Percentiles rank a stretch among this genome's conserved stretches.
These are phyloP conservation scores for Komagataella mondaviorum DNA, from an alignment of 805 yeast species.

Conservation along the genomic window DNA sequence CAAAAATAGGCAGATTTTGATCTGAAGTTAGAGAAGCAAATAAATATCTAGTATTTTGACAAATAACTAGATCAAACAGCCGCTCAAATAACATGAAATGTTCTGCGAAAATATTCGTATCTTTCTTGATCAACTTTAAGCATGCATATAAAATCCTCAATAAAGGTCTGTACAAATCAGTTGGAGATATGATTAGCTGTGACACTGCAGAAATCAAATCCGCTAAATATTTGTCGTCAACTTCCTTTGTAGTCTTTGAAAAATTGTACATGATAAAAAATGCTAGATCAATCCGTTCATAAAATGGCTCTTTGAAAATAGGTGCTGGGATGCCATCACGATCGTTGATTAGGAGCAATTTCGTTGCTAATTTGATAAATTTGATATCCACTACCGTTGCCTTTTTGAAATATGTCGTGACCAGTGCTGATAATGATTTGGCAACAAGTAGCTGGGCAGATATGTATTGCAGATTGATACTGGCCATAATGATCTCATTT, in stretches of 20 bases:
- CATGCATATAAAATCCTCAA: slow-evolving; percentile 41
- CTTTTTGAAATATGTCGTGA: slow-evolving; percentile 50
- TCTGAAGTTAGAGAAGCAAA: slow-evolving; percentile 10
- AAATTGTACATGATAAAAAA: slow-evolving; percentile 31
- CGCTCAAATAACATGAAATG: slow-evolving; percentile 38
- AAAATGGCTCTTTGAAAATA: slow-evolving; percentile 34
- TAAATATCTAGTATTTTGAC: slow-evolving; percentile 36
- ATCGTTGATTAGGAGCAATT: slow-evolving; percentile 36
- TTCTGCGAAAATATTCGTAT: slow-evolving; percentile 26
- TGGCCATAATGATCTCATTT: slow-evolving; percentile 38
- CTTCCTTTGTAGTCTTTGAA: slow-evolving; percentile 12
- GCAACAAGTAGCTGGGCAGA: slow-evolving; percentile 58
- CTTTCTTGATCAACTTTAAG: slow-evolving; percentile 27
- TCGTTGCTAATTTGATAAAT: slow-evolving; percentile 24
- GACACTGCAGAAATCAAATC: slow-evolving; percentile 28
- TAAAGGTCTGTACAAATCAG: slow-evolving; percentile 41
- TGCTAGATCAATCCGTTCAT: slow-evolving; percentile 55
- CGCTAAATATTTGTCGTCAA: slow-evolving; percentile 21
- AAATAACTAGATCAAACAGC: slow-evolving; percentile 48
- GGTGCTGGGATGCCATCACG: slow-evolving; percentile 38
- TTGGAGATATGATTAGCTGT: slow-evolving; percentile 32
- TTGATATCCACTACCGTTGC: slow-evolving; percentile 27
- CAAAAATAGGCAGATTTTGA: slow-evolving; percentile 13
- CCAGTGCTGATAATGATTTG: slow-evolving; percentile 65
- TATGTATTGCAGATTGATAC: slow-evolving; percentile 48